Evolutionary conservation across 305 asterid species (phyloP).

Genomic region (Ajuga reptans): DNA sequence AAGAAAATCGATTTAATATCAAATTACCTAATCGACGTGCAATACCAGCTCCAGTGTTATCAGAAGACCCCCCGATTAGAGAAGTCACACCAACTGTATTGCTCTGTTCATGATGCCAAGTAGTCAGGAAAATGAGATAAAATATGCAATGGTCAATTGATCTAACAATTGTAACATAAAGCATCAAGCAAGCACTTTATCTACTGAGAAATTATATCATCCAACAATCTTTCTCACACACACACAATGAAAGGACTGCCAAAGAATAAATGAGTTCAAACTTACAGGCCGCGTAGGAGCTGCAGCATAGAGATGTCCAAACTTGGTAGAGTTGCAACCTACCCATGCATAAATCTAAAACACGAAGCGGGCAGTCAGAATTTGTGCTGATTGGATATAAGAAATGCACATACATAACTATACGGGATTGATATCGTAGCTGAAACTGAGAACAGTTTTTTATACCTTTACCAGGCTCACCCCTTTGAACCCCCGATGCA

Average conservation of each 20-base stretch:
- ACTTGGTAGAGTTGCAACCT: slow-evolving; percentile 70
- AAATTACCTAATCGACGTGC: slow-evolving; percentile 82
- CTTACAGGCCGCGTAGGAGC: slow-evolving; percentile 74
- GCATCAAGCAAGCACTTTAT: slow-evolving; percentile 1
- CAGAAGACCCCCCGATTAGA: slow-evolving; percentile 72
- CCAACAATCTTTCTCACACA: neutral
- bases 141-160: neutral
- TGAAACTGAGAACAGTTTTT: no score
- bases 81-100: slow-evolving; percentile 53
- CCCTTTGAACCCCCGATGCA: neutral
- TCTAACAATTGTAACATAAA: neutral
- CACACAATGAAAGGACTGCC: neutral
- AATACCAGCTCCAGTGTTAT: slow-evolving; percentile 71
- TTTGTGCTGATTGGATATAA: neutral
- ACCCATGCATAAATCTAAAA: slow-evolving; percentile 78
- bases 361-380: neutral
- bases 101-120: slow-evolving; percentile 40
- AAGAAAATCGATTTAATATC: neutral
- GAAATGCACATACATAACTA: neutral
- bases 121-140: neutral
- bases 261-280: slow-evolving; percentile 10
- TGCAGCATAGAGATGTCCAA: slow-evolving; percentile 86
- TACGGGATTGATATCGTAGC: no score
- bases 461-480: neutral
- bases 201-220: neutral